These are phyloP conservation scores for Saussurea involucrata DNA, from an alignment of 129 eudicot genomes.

Conservation along the genomic window DNA sequence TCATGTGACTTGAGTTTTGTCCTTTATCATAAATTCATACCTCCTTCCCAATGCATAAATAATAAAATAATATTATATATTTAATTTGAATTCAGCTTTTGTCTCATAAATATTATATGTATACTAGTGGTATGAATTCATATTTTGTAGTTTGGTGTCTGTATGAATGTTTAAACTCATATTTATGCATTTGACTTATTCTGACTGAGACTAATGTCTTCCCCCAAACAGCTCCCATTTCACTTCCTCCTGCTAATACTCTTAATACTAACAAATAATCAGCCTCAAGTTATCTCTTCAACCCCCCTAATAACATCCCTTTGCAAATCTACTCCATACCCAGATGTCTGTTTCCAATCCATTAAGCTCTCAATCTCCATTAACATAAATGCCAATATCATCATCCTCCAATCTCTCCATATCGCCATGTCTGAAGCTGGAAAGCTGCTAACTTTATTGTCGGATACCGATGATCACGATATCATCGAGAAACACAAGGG, in stretches of 20 bases:
- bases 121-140: neutral
- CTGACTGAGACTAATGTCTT: constrained; percentile 4
- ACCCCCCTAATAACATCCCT: constrained; percentile 16
- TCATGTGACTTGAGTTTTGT: neutral
- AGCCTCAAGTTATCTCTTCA: neutral
- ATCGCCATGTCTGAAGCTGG: constrained; percentile 54
- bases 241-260: neutral
- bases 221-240: constrained; percentile 2
- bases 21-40: neutral
- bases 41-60: neutral
- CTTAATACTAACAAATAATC: neutral
- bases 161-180: neutral
- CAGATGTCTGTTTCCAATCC: constrained; percentile 59
- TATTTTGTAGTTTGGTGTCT: neutral
- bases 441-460: constrained; percentile 48
- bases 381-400: constrained; percentile 32
- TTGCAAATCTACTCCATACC: constrained; percentile 78
- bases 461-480: neutral
- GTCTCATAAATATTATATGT: neutral
- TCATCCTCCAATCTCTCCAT: constrained; percentile 60
- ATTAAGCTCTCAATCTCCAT: constrained; percentile 59
- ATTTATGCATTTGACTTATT: neutral
- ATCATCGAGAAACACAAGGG: constrained; percentile 75
- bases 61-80: neutral
- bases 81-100: neutral